These are phyloP conservation scores for Termitomyces eurrhizus DNA, from an alignment of 768 basidiomycete species.

Conservation along the genomic window DNA sequence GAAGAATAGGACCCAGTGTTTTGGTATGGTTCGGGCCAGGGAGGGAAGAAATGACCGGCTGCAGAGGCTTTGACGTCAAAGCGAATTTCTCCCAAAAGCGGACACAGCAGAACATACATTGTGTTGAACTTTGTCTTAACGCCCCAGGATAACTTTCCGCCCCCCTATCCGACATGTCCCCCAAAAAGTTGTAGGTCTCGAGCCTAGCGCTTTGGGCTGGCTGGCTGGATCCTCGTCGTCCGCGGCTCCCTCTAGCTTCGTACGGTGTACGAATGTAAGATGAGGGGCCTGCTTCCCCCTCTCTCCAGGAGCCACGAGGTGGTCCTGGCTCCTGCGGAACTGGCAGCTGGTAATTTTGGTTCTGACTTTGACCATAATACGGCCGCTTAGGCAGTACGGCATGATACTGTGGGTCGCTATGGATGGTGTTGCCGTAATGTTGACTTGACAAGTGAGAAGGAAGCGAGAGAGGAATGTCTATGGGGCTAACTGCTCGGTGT, in stretches of 20 bases:
- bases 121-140: constrained; percentile 1
- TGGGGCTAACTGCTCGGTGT: constrained; percentile 5
- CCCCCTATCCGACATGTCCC: constrained; percentile 10
- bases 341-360: constrained; percentile 13
- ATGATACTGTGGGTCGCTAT: constrained; percentile 28
- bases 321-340: constrained; percentile 14
- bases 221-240: constrained; percentile 21
- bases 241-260: constrained; percentile 14
- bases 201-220: constrained; percentile 18
- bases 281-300: constrained; percentile 45
- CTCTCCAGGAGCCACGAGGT: constrained; percentile 23
- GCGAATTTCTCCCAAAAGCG: neutral
- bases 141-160: constrained; percentile 12
- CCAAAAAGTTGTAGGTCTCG: constrained; percentile 12
- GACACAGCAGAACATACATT: constrained; percentile 12
- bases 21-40: constrained; percentile 6
- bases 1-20: neutral
- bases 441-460: constrained; percentile 15
- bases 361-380: constrained; percentile 16
- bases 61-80: constrained; percentile 1
- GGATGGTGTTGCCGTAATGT: constrained; percentile 26
- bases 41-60: constrained; percentile 5
- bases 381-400: constrained; percentile 23
- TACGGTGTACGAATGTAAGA: constrained; percentile 25
- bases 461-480: constrained; percentile 17